Evolutionary conservation across 2,329 filamentous ascomycete genomes (phyloP).

Genomic region (Fusarium stilboides): DNA sequence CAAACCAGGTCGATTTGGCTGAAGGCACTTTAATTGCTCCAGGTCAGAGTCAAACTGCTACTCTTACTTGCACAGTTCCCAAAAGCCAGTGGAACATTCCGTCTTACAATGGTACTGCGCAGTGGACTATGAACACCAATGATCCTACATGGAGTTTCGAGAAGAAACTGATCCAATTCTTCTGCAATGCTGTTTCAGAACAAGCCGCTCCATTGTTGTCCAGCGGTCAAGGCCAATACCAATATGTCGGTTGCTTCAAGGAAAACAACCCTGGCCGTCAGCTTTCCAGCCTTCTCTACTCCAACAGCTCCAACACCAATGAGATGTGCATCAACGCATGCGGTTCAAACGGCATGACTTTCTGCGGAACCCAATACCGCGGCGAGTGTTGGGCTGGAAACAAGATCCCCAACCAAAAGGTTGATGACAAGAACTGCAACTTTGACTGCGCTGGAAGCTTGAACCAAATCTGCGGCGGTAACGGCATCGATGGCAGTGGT

Average conservation of each 20-base stretch:
- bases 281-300: slow-evolving; percentile 60
- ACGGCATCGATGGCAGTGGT: slow-evolving; percentile 56
- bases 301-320: slow-evolving; percentile 60
- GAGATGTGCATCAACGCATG: slow-evolving; percentile 64
- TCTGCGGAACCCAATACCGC: slow-evolving; percentile 66
- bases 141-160: slow-evolving; percentile 61
- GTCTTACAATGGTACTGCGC: slow-evolving; percentile 63
- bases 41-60: slow-evolving; percentile 66
- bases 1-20: slow-evolving; percentile 70
- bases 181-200: slow-evolving; percentile 66
- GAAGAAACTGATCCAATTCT: slow-evolving; percentile 68
- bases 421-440: slow-evolving; percentile 65
- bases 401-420: slow-evolving; percentile 60
- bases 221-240: slow-evolving; percentile 64
- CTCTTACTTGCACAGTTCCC: slow-evolving; percentile 68
- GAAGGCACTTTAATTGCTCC: slow-evolving; percentile 68
- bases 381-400: slow-evolving; percentile 70
- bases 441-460: slow-evolving; percentile 65
- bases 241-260: slow-evolving; percentile 69
- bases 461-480: slow-evolving; percentile 68
- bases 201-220: slow-evolving; percentile 65
- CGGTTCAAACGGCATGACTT: slow-evolving; percentile 53
- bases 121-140: slow-evolving; percentile 72
- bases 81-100: slow-evolving; percentile 71
- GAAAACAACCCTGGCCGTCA: slow-evolving; percentile 71